Evolutionary conservation across 768 basidiomycete species (phyloP), one percentile per base, ranked within the genome.

Genomic region (Lactarius tabidus): DNA sequence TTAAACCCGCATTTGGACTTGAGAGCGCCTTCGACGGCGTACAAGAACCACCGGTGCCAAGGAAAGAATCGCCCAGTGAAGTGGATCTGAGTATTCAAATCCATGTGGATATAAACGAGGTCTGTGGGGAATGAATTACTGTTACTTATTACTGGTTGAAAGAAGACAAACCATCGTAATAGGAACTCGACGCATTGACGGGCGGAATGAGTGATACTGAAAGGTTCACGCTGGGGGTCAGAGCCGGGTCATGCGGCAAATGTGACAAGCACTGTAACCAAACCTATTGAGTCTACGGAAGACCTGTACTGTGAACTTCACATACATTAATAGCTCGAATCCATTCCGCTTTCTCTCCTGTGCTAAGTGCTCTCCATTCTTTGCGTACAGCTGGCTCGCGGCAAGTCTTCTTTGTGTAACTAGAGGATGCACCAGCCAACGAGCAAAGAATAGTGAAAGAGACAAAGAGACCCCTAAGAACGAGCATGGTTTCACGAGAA

Each of bases 21-120:
- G 55, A 75, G 68, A 5, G 70, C 59, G 1, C 53, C 43, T 57
- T 73, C 73, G 54, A 68, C 65, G 20, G 57, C 58, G 26, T 69
- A 39, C 31, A 74, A 38, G 35, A 66, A 73, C 63, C 67, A 74
- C 12, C 74, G 71, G 62, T 75, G 74, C 65, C 70, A 75, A 2
- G 74, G 74, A 28, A 73, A 64, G 63, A 75, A 75, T 17, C 66
- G 31, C 0, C 72, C 73, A 0, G 69, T 70, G 26, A 58, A 63
- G 52, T 73, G 72, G 35, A 73, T 71, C 72, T 71, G n/a, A n/a
- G 65, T 67, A 48, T 70, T 73, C 51, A 73, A 55, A 51, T 73
- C 72, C 72, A 73, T 73, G 57, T 73, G 72, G 9, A 72, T 43
- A 41, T 73, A 73, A 12, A 67, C 69, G 5, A 73, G 14, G 36